Evolutionary conservation across 768 basidiomycete species (phyloP), one percentile per base, ranked within the genome.

Genomic region (Neoboletus magnificus): DNA sequence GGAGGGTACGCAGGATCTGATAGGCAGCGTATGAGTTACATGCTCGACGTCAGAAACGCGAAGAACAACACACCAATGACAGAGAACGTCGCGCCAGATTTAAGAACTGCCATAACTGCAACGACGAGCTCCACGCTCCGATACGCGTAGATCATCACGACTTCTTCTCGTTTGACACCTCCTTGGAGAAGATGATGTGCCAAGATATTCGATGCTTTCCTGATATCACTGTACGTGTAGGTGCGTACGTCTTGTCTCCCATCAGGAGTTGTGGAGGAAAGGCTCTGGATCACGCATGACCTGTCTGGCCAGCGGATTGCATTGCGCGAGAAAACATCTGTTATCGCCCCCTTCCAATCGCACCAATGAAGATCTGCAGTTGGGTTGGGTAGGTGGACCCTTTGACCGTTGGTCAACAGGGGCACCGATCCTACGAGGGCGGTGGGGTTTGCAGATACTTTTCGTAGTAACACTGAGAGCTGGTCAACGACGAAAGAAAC

Each of bases 71-170:
- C 45, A 95, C 93, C 95, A 44, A 98, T 96, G 57, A 99, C 97
- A 44, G 91, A 95, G 75, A 99, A 98, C 4, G 91, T 94, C 1
- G 91, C 96, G 27, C 97, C 97, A 4, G 90, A 92, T 74, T 98
- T 98, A 59, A 98, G 79, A 35, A 95, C 86, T 23, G 92, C 97
- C 88, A 99, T 91, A 9, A 98, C 93, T 6, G 96, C 95, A 4
- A 98, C 90, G 2, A 97, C 91, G 50, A 99, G 86, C 70, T 99
- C 96, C 45, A 98, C 94, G 62, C 91, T 93, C 33, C 97, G 84
- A 65, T 97, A 87, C 2, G 96, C 96, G 66, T 98, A 99, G 20
- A 99, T 89, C 87, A 96, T 98, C 50, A 98, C 93, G 20, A 98
- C 93, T 60, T 99, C 97, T 66, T 95, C 96, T 33, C 92, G 79